Base-by-base conservation (phyloP, 371 early-diverging fungal species). In the Actinomucor elegans region DNA sequence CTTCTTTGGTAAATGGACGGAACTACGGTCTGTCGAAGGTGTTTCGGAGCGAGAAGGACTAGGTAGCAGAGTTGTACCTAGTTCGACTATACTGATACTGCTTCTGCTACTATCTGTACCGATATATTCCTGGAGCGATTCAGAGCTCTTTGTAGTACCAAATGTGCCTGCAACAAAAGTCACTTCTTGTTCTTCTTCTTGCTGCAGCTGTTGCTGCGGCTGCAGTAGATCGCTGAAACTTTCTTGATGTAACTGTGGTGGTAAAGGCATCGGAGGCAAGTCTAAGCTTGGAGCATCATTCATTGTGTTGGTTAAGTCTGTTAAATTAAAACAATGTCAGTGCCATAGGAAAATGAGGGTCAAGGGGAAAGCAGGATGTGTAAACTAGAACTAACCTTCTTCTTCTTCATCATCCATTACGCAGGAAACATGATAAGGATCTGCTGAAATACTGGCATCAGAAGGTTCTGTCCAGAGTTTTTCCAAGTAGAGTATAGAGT, bases 401-500 rank as follows among this genome's bases (percentile, higher is more conserved):
- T 18, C 18, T 11, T 9, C 17, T 9, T 27, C 45, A 6, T 17
- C n/a, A 26, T 26, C 49, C 5, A 9, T 11, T 17, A n/a, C 37
- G 11, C 37, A n/a, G n/a, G n/a, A n/a, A n/a, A n/a, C n/a, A n/a
- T n/a, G n/a, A n/a, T n/a, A n/a, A n/a, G n/a, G n/a, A n/a, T 26
- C 4, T 48, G 15, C 6, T 27, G 26, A 26, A 15, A 15, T 6
- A 27, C 2, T 18, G 14, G 15, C 5, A 21, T 32, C 9, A 12
- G 37, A 36, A 18, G 59, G 54, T 18, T 35, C 31, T 26, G 48
- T 31, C 55, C 50, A 60, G 8, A 60, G 26, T 34, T 37, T 33
- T 21, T 60, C 33, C 15, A 60, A 32, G 21, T 60, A 60, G 4
- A 60, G 48, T 15, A 60, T 43, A 18, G 61, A 60, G 35, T 31